phyloP scores from a whole-genome alignment of 140 eudicot species.

The Erigeron philadelphicus region DNA sequence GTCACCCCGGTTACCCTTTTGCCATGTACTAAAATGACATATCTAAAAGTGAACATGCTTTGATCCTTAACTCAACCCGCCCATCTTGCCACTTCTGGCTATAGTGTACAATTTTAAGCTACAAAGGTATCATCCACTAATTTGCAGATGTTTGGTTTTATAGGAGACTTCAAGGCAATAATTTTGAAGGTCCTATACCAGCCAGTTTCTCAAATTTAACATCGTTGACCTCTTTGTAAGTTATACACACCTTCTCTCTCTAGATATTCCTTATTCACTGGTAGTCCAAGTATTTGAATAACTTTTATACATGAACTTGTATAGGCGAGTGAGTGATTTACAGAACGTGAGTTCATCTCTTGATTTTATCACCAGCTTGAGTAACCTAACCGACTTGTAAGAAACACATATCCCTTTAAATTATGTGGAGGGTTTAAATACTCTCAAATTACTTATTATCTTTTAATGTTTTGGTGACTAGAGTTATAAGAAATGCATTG shows the following conservation, averaged over 20 bases:
- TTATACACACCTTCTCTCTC: conserved; percentile 13
- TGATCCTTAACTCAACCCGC: not conserved
- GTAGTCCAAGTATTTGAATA: not conserved
- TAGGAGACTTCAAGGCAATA: conserved; percentile 76
- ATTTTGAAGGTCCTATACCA: conserved; percentile 76
- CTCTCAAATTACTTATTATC: conserved; percentile 18
- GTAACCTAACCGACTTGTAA: conserved; percentile 39
- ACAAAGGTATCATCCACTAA: conserved; percentile 11
- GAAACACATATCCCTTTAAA: conserved; percentile 23
- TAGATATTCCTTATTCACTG: not conserved
- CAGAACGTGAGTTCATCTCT: conserved; percentile 66
- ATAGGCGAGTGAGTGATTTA: conserved; percentile 72
- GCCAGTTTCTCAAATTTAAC: conserved; percentile 56
- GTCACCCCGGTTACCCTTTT: not conserved
- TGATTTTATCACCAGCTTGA: conserved; percentile 48
- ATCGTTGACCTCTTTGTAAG: conserved; percentile 54
- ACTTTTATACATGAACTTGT: conserved; percentile 20
- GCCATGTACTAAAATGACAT: not conserved
- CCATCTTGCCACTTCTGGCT: not conserved
- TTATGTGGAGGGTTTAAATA: conserved; percentile 8
- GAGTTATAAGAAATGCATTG: conserved; percentile 44
- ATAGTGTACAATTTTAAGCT: not conserved
- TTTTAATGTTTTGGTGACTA: conserved; percentile 19
- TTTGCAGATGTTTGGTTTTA: conserved; percentile 15
- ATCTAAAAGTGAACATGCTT: not conserved